Evolutionary conservation across 768 basidiomycete genomes (phyloP).

Genomic region (Pleurotus giganteus): DNA sequence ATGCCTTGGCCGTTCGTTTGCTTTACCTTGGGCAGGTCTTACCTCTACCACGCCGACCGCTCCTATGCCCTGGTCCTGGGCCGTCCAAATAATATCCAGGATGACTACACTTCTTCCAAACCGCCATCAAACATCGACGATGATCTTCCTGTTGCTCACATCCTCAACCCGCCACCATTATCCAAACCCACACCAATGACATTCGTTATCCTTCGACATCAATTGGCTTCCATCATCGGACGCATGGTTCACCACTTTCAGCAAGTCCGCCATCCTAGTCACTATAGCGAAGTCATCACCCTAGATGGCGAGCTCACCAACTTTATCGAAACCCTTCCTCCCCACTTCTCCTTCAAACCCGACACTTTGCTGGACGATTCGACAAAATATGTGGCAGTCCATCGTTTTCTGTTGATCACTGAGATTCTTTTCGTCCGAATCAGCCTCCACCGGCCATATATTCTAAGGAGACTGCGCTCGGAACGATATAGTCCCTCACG

Average conservation of each 20-base stretch:
- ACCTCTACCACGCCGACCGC: slow-evolving; percentile 91
- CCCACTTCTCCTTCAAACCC: slow-evolving; percentile 72
- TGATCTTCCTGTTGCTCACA: slow-evolving; percentile 41
- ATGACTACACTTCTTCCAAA: slow-evolving; percentile 82
- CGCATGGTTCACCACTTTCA: slow-evolving; percentile 94
- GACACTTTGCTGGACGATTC: slow-evolving; percentile 75
- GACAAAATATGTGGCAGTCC: slow-evolving; percentile 67
- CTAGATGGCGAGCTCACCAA: slow-evolving; percentile 83
- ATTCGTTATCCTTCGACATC: slow-evolving; percentile 83
- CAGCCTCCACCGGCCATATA: slow-evolving; percentile 84
- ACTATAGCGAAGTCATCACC: slow-evolving; percentile 78
- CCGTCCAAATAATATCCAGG: slow-evolving; percentile 85
- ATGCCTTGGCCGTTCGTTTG: not conserved
- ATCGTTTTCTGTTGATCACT: slow-evolving; percentile 86
- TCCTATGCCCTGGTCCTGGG: slow-evolving; percentile 91
- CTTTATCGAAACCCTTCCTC: slow-evolving; percentile 75
- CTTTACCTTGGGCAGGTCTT: slow-evolving; percentile 53
- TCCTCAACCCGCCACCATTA: slow-evolving; percentile 54
- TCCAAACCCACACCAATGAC: slow-evolving; percentile 80
- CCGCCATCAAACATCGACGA: slow-evolving; percentile 74
- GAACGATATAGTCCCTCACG: slow-evolving; percentile 83
- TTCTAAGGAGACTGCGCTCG: slow-evolving; percentile 73
- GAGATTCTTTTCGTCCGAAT: slow-evolving; percentile 87
- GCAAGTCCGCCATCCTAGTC: slow-evolving; percentile 71
- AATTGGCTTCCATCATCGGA: slow-evolving; percentile 81